A percentile compares a stretch with the other conserved stretches of the same genome.
phyloP scores from a whole-genome alignment of 495 filamentous ascomycete genomes.

The Xeromyces bisporus region DNA sequence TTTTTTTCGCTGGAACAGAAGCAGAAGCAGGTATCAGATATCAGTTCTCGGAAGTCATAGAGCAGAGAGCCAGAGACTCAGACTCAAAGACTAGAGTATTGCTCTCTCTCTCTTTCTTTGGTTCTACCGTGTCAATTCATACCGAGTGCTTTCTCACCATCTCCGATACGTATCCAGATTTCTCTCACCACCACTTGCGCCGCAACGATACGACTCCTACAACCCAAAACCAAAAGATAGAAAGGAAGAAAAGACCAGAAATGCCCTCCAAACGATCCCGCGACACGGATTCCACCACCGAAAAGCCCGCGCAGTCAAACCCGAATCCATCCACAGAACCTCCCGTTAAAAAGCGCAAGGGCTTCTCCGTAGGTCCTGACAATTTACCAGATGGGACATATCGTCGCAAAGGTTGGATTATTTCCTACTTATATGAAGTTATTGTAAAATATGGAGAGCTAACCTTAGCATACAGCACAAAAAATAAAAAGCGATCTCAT shows the following conservation, averaged over 20 bases:
- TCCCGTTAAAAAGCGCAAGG: slow-evolving; percentile 40
- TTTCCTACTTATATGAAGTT: not conserved
- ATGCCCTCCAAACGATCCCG: slow-evolving; percentile 51
- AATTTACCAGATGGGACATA: slow-evolving; percentile 88
- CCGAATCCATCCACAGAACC: slow-evolving; percentile 19
- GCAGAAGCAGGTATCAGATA: too few relatives aligned
- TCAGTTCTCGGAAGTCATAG: too few relatives aligned
- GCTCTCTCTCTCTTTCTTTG: too few relatives aligned
- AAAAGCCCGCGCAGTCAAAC: slow-evolving; percentile 7
- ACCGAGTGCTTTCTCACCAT: too few relatives aligned
- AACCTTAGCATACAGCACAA: slow-evolving; percentile 62
- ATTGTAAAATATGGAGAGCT: too few relatives aligned
- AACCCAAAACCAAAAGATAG: slow-evolving; percentile 1
- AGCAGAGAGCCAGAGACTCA: too few relatives aligned
- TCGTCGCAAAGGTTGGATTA: slow-evolving; percentile 60
- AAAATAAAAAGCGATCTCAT: slow-evolving; percentile 88
- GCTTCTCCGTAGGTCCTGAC: slow-evolving; percentile 70
- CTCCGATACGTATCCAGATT: too few relatives aligned
- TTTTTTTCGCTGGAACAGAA: too few relatives aligned
- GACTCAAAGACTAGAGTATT: too few relatives aligned
- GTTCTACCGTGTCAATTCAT: too few relatives aligned
- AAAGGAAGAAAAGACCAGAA: slow-evolving; percentile 6
- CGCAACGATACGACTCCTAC: too few relatives aligned
- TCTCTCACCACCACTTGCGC: too few relatives aligned
- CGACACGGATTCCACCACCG: slow-evolving; percentile 28